These are phyloP conservation scores for Claviceps purpurea DNA, from an alignment of 2,329 filamentous ascomycete genomes.

Conservation along the genomic window DNA sequence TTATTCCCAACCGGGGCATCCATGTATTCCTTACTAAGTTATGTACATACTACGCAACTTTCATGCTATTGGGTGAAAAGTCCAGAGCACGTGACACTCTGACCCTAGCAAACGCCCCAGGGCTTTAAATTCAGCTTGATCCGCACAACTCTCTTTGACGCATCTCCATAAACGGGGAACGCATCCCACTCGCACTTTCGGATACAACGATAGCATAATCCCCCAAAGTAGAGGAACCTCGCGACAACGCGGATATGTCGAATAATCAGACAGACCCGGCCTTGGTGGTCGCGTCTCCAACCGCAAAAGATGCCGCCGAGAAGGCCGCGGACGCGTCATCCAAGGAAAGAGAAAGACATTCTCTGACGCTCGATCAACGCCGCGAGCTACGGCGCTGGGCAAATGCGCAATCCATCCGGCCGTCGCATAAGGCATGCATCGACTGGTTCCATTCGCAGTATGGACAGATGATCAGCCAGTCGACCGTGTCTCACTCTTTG, in stretches of 20 bases:
- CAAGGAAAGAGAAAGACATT: constrained; percentile 45
- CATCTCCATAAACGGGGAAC: constrained; percentile 20
- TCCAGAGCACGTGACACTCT: background rate
- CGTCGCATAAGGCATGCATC: constrained; percentile 48
- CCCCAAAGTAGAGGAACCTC: background rate
- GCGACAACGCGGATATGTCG: constrained; percentile 15
- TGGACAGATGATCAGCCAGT: constrained; percentile 47
- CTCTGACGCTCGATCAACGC: constrained; percentile 48
- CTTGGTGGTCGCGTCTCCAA: constrained; percentile 17
- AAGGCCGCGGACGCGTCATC: constrained; percentile 8
- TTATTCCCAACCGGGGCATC: background rate
- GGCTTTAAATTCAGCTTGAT: constrained; percentile 4
- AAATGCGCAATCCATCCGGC: constrained; percentile 39
- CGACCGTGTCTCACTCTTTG: constrained; percentile 48
- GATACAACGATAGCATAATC: constrained; percentile 26
- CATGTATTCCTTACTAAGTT: background rate
- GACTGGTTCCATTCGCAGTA: constrained; percentile 48
- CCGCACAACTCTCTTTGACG: constrained; percentile 18
- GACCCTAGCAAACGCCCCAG: background rate
- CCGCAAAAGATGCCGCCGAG: constrained; percentile 15
- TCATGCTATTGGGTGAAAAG: background rate
- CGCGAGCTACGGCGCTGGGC: constrained; percentile 48
- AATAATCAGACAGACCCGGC: constrained; percentile 26
- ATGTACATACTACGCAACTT: background rate
- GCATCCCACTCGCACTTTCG: constrained; percentile 20